These are phyloP conservation scores for Graphium sp. DNA, from an alignment of 2,329 filamentous ascomycete species.

Conservation along the genomic window DNA sequence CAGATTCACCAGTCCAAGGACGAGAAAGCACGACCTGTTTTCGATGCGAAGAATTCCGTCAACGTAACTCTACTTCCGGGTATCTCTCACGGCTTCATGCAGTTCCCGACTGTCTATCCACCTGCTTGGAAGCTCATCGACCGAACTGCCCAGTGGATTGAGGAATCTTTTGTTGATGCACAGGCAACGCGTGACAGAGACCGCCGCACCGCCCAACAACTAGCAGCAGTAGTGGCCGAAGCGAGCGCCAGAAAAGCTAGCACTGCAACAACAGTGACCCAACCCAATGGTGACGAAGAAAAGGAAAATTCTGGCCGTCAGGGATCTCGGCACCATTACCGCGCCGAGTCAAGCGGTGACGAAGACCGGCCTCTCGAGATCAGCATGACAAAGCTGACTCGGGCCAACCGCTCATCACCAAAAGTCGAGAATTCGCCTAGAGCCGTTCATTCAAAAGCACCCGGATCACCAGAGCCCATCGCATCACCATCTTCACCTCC, in stretches of 20 bases:
- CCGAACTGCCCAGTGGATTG: slow-evolving; percentile 65
- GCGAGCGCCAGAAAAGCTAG: neutral
- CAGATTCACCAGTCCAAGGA: neutral
- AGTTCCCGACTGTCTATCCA: slow-evolving; percentile 77
- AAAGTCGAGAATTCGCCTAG: slow-evolving; percentile 7
- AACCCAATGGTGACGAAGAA: slow-evolving; percentile 5
- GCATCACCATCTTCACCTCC: neutral
- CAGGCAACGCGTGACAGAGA: slow-evolving; percentile 19
- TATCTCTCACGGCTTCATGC: slow-evolving; percentile 84
- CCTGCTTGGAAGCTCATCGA: slow-evolving; percentile 82
- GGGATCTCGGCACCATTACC: slow-evolving; percentile 9
- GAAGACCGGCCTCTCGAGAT: slow-evolving; percentile 77
- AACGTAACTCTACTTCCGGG: slow-evolving; percentile 78
- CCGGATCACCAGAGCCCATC: slow-evolving; percentile 1
- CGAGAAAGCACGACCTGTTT: slow-evolving; percentile 12
- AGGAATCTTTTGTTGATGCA: slow-evolving; percentile 49
- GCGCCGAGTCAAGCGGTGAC: slow-evolving; percentile 49
- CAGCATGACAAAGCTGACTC: slow-evolving; percentile 35
- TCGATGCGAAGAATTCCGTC: slow-evolving; percentile 25
- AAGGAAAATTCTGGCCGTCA: slow-evolving; percentile 8
- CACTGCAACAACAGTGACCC: slow-evolving; percentile 3
- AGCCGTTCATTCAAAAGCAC: slow-evolving; percentile 3
- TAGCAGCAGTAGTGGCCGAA: slow-evolving; percentile 1
- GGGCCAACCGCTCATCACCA: slow-evolving; percentile 17
- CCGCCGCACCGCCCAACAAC: slow-evolving; percentile 6